Conservation (phyloP, 805 yeast genomes). For the Komagataella populi region DNA sequence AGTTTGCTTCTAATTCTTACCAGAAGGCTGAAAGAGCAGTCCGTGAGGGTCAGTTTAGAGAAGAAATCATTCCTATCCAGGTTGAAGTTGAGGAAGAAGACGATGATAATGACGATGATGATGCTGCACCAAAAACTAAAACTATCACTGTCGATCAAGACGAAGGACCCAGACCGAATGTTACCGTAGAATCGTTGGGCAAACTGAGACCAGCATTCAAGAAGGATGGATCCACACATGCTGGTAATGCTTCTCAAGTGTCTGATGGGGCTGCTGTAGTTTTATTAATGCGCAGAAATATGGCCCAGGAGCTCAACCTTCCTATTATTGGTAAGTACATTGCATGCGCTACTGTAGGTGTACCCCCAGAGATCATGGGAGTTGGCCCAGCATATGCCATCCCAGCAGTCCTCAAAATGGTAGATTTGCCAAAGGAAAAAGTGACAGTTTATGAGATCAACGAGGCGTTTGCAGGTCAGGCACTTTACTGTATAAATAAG, state of each 20-base stretch:
- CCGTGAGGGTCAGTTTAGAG: constrained; percentile 58
- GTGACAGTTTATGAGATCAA: constrained; percentile 75
- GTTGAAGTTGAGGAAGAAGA: constrained; percentile 40
- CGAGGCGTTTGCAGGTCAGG: constrained; percentile 96
- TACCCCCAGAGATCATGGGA: constrained; percentile 94
- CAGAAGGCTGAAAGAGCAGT: constrained; percentile 74
- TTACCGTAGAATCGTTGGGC: constrained; percentile 60
- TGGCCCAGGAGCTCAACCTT: constrained; percentile 62
- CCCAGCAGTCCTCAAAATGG: constrained; percentile 51
- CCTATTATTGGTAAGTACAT: constrained; percentile 72
- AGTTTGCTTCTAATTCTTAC: constrained; percentile 78
- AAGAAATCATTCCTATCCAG: constrained; percentile 77
- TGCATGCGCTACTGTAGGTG: constrained; percentile 74
- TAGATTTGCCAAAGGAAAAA: constrained; percentile 47
- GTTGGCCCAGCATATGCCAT: constrained; percentile 95
- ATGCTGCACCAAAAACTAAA: constrained; percentile 13
- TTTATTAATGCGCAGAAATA: constrained; percentile 68
- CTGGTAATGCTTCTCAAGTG: constrained; percentile 94
- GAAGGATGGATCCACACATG: constrained; percentile 76
- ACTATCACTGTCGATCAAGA: constrained; percentile 44
- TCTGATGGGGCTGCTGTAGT: constrained; percentile 95
- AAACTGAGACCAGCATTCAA: constrained; percentile 82
- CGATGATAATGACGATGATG: constrained; percentile 45
- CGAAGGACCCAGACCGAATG: constrained; percentile 86
- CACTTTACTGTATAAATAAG: constrained; percentile 57